These are phyloP conservation scores for Asterochloris sp. DNA, from an alignment of 139 green algal species.

Conservation along the genomic window DNA sequence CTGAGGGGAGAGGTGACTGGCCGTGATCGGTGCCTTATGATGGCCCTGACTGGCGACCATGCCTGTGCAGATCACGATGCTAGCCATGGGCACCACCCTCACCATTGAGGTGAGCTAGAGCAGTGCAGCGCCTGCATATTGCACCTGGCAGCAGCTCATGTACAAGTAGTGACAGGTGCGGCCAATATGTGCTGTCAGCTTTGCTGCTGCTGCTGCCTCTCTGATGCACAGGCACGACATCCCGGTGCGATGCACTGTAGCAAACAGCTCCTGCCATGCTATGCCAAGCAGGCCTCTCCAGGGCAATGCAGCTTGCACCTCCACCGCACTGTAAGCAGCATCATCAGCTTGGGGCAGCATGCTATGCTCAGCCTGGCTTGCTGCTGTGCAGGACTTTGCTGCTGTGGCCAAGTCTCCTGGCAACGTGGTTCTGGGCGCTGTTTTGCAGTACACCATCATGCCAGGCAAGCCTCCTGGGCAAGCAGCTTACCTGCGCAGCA, in stretches of 20 bases:
- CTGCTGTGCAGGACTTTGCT: constrained; percentile 23
- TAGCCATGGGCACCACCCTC: constrained; percentile 72
- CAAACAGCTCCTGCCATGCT: neutral
- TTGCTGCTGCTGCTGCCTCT: neutral
- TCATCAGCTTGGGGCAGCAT: neutral
- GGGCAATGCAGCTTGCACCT: neutral
- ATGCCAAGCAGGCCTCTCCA: neutral
- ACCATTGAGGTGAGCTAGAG: constrained; percentile 28
- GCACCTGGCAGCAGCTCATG: neutral
- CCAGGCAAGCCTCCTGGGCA: constrained; percentile 21
- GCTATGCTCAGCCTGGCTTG: neutral
- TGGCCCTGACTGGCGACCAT: no score
- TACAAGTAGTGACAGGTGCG: neutral
- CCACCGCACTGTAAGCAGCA: neutral
- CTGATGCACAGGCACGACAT: neutral
- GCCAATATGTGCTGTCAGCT: neutral
- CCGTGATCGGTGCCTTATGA: no score
- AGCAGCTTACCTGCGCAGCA: no score
- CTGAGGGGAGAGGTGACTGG: no score
- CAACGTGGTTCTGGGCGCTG: constrained; percentile 51
- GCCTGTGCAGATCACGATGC: constrained; percentile 45
- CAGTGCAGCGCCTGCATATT: neutral
- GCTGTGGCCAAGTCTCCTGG: constrained; percentile 28
- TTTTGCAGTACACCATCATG: constrained; percentile 79
- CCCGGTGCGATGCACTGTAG: neutral